Conservation (phyloP, 2,329 filamentous ascomycete species). For the Alternaria gaisen region DNA sequence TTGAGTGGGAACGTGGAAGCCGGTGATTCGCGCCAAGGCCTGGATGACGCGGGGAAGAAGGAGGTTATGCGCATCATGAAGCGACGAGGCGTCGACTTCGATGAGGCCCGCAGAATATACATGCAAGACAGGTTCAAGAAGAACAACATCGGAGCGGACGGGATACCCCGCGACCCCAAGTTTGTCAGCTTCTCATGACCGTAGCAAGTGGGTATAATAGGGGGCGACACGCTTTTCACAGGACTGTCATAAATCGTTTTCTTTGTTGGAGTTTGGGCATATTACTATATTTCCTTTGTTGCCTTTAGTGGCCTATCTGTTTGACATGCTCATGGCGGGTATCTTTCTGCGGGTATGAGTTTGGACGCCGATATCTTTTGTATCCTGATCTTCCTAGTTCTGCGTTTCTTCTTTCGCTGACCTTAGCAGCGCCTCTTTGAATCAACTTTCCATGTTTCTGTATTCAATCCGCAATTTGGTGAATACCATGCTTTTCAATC, state of each 20-base stretch:
- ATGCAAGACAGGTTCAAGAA: constrained; percentile 87
- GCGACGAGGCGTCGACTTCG: constrained; percentile 80
- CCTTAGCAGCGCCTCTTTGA: constrained; percentile 5
- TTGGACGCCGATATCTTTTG: constrained; percentile 5
- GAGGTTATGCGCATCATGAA: constrained; percentile 94
- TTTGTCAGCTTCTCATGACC: constrained; percentile 84
- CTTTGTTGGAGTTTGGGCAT: constrained; percentile 13
- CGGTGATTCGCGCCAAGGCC: constrained; percentile 79
- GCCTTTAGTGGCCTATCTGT: constrained; percentile 9
- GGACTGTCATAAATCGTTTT: constrained; percentile 10
- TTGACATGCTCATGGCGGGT: constrained; percentile 6
- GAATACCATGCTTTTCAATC: background rate
- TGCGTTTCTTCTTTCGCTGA: constrained; percentile 9
- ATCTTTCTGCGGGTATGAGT: constrained; percentile 9
- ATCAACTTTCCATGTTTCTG: background rate
- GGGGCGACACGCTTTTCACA: background rate
- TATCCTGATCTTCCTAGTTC: constrained; percentile 1
- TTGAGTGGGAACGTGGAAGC: constrained; percentile 79
- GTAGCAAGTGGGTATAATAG: background rate
- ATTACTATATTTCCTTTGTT: constrained; percentile 20
- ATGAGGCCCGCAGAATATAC: constrained; percentile 86
- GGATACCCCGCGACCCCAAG: constrained; percentile 88
- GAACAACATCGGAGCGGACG: constrained; percentile 89
- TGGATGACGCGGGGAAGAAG: constrained; percentile 81
- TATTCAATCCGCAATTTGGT: background rate